Evolutionary conservation across 441 rosid genomes (phyloP).

Genomic region (Raphanus hybrid): DNA sequence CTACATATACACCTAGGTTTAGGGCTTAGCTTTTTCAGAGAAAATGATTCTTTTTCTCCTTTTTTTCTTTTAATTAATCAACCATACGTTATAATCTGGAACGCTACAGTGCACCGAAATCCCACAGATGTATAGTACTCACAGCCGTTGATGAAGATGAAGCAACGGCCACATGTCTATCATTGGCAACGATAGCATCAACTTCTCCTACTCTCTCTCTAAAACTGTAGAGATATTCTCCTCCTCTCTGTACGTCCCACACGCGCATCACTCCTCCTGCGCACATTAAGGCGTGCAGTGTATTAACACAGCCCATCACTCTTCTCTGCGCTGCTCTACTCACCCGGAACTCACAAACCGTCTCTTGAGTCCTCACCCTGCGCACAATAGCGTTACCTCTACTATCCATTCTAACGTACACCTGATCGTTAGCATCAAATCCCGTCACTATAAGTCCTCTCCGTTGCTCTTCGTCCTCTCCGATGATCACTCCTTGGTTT

Average conservation of each 20-base stretch:
- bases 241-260: conserved; percentile 62
- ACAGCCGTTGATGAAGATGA: conserved; percentile 42
- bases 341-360: conserved; percentile 56
- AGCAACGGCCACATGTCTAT: conserved; percentile 81
- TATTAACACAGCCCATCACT: conserved; percentile 74
- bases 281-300: conserved; percentile 67
- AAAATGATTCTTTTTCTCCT: not conserved
- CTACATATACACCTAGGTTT: conserved; percentile 43
- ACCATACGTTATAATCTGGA: conserved; percentile 23
- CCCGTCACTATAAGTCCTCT: conserved; percentile 58
- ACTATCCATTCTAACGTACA: conserved; percentile 54
- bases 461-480: conserved; percentile 44
- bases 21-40: conserved; percentile 39
- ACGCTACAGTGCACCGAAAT: conserved; percentile 66
- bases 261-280: conserved; percentile 65
- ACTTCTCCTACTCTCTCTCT: conserved; percentile 63
- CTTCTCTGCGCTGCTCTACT: conserved; percentile 42
- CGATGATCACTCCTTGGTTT: conserved; percentile 54
- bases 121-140: conserved; percentile 75
- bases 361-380: conserved; percentile 47
- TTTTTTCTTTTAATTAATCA: not conserved
- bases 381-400: conserved; percentile 69
- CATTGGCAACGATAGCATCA: conserved; percentile 64
- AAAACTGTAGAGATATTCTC: conserved; percentile 52
- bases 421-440: conserved; percentile 52